phyloP scores from a whole-genome alignment of 2,329 filamentous ascomycete genomes.

The Keithomyces neogunnii region DNA sequence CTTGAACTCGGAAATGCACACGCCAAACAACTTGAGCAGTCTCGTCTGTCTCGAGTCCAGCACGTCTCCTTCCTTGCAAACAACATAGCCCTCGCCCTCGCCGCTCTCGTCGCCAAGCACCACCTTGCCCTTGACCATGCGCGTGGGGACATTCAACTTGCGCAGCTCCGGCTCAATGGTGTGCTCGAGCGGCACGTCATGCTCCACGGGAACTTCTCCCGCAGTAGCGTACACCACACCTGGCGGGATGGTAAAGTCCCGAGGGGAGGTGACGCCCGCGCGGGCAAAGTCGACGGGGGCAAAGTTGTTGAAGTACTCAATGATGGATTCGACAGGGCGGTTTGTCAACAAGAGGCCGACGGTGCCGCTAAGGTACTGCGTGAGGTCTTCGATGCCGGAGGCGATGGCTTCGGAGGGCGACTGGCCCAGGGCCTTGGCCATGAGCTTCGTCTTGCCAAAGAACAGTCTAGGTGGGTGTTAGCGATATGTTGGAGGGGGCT shows the following conservation, averaged over 20 bases:
- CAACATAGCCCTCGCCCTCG: slow-evolving; percentile 51
- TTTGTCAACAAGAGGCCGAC: slow-evolving; percentile 89
- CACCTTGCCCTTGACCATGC: slow-evolving; percentile 81
- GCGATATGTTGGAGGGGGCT: slow-evolving; percentile 3
- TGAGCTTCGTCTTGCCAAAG: slow-evolving; percentile 99
- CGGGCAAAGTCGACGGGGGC: slow-evolving; percentile 82
- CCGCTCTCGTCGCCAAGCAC: slow-evolving; percentile 55
- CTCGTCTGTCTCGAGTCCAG: slow-evolving; percentile 89
- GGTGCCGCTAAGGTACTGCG: slow-evolving; percentile 64
- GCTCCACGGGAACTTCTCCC: slow-evolving; percentile 68
- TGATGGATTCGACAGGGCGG: slow-evolving; percentile 58
- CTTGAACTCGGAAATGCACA: slow-evolving; percentile 84
- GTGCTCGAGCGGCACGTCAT: slow-evolving; percentile 83
- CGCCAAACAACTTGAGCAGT: slow-evolving; percentile 85
- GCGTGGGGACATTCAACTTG: slow-evolving; percentile 81
- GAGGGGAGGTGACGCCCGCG: slow-evolving; percentile 67
- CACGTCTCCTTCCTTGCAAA: slow-evolving; percentile 78
- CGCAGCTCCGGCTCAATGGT: slow-evolving; percentile 84
- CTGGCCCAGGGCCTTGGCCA: slow-evolving; percentile 86
- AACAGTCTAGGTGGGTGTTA: slow-evolving; percentile 59
- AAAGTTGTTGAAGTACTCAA: slow-evolving; percentile 64
- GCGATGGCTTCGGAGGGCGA: slow-evolving; percentile 71
- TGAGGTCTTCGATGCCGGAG: slow-evolving; percentile 64
- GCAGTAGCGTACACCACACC: slow-evolving; percentile 75
- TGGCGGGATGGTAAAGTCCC: slow-evolving; percentile 70